These are phyloP conservation scores for Pseudogymnoascus sp. DNA, from an alignment of 2,329 filamentous ascomycete species.

Conservation along the genomic window DNA sequence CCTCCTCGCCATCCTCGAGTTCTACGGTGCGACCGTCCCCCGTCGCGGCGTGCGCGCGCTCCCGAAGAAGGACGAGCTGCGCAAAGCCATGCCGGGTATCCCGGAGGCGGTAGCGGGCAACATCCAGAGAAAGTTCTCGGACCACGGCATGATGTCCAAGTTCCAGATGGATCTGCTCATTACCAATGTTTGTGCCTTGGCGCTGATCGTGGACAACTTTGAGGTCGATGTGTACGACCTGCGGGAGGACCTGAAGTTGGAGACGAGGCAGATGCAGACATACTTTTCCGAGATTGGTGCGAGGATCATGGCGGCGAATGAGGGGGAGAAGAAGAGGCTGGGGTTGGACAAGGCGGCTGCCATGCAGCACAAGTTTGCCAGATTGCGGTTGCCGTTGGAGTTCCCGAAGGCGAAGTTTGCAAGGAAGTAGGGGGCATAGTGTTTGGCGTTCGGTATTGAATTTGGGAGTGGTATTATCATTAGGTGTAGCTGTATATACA, in stretches of 20 bases:
- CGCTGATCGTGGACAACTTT: conserved; percentile 64
- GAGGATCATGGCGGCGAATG: conserved; percentile 41
- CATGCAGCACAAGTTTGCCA: conserved; percentile 55
- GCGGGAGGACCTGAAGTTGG: conserved; percentile 62
- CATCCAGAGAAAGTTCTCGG: conserved; percentile 61
- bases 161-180: conserved; percentile 64
- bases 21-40: conserved; percentile 41
- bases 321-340: conserved; percentile 40
- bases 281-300: conserved; percentile 74
- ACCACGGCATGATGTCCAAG: conserved; percentile 56
- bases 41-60: conserved; percentile 40
- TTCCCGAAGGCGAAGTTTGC: conserved; percentile 57
- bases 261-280: conserved; percentile 59
- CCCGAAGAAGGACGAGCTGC: conserved; percentile 54
- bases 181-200: conserved; percentile 64
- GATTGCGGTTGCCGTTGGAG: conserved; percentile 66
- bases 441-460: background rate
- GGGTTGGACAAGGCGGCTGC: conserved; percentile 54
- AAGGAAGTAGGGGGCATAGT: conserved; percentile 14
- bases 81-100: conserved; percentile 46
- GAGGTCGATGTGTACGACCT: conserved; percentile 63
- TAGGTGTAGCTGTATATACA: conserved; percentile 3
- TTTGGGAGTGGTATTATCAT: background rate
- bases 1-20: conserved; percentile 47
- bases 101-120: conserved; percentile 56